Evolutionary conservation across 2,329 filamentous ascomycete genomes (phyloP).

Genomic region (Aureobasidium musti): DNA sequence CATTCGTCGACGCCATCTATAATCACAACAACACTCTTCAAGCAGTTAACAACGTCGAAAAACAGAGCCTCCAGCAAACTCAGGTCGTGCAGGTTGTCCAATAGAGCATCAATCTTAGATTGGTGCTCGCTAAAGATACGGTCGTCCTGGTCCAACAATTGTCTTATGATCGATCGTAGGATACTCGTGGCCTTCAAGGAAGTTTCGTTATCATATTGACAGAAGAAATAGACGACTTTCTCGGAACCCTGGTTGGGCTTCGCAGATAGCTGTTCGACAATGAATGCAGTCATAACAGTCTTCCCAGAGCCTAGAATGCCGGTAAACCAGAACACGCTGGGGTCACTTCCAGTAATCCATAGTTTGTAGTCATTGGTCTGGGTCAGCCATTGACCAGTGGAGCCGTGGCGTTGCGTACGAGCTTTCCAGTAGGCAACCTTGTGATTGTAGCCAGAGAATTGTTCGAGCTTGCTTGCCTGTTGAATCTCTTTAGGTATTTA

Average conservation of each 20-base stretch:
- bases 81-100: neutral
- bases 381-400: neutral
- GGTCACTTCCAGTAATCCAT: neutral
- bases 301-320: neutral
- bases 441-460: neutral
- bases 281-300: neutral
- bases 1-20: neutral
- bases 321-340: neutral
- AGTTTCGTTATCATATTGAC: neutral
- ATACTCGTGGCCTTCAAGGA: neutral
- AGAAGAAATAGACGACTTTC: slow-evolving; percentile 4
- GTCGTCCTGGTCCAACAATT: neutral
- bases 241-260: neutral
- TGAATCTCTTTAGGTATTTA: neutral
- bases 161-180: neutral
- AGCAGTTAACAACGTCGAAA: neutral
- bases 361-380: neutral
- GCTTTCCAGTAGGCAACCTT: neutral
- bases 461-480: neutral
- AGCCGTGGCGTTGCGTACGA: neutral
- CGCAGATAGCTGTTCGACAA: neutral
- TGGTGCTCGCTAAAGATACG: neutral
- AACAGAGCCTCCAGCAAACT: neutral
- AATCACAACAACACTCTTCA: neutral
- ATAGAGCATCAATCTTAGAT: neutral